phyloP scores from a whole-genome alignment of 495 filamentous ascomycete species.

The Sphaerosporella brunnea region DNA sequence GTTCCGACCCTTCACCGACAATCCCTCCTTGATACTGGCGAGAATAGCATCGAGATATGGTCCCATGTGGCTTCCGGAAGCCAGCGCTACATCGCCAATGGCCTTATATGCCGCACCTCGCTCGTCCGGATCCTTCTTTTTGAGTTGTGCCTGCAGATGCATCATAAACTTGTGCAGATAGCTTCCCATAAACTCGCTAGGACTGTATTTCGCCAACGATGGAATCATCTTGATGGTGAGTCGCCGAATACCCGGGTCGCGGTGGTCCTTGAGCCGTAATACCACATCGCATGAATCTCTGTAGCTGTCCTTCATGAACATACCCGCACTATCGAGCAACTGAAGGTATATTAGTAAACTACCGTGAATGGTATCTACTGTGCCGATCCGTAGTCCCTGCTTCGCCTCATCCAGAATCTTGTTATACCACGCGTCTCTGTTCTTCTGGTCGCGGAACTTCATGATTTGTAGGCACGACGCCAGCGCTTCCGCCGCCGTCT shows the following conservation, averaged over 20 bases:
- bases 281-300: conserved; percentile 79
- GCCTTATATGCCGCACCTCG: conserved; percentile 83
- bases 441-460: conserved; percentile 64
- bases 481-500: conserved; percentile 75
- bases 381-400: conserved; percentile 56
- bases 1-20: conserved; percentile 66
- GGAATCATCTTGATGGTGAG: conserved; percentile 82
- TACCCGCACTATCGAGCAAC: conserved; percentile 76
- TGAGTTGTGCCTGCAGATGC: conserved; percentile 84
- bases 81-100: conserved; percentile 90
- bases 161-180: conserved; percentile 96
- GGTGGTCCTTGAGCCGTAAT: conserved; percentile 74
- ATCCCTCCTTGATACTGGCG: conserved; percentile 74
- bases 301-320: conserved; percentile 94
- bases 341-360: conserved; percentile 82
- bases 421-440: conserved; percentile 70
- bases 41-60: conserved; percentile 89
- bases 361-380: conserved; percentile 73
- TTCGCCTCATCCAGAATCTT: conserved; percentile 72
- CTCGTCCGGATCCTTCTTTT: conserved; percentile 62
- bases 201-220: conserved; percentile 79
- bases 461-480: conserved; percentile 90
- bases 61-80: conserved; percentile 68
- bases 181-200: conserved; percentile 58
- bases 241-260: conserved; percentile 67